These are phyloP conservation scores for Russula sp. DNA, from an alignment of 768 basidiomycete genomes.

Conservation along the genomic window DNA sequence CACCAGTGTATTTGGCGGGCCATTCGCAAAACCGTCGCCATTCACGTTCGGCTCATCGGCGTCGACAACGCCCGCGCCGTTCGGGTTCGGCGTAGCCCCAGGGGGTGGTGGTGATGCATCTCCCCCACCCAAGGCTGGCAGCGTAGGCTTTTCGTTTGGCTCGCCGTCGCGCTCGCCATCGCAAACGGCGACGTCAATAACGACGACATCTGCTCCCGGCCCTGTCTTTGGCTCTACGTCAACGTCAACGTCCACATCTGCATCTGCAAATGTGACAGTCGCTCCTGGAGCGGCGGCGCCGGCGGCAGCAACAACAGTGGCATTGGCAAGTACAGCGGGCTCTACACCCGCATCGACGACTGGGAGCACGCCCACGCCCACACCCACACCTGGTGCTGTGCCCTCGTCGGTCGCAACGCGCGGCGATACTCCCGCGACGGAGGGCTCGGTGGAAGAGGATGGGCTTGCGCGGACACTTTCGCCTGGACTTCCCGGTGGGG, in stretches of 20 bases:
- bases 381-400: background rate
- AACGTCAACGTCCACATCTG: background rate
- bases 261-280: background rate
- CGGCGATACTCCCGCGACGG: conserved; percentile 24
- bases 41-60: conserved; percentile 9
- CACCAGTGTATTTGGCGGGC: conserved; percentile 4
- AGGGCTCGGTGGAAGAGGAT: conserved; percentile 24
- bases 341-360: background rate
- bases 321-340: background rate
- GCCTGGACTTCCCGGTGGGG: conserved; percentile 43
- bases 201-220: background rate
- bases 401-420: conserved; percentile 1
- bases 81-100: conserved; percentile 15
- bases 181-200: background rate
- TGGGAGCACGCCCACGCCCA: background rate
- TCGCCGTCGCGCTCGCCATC: conserved; percentile 11
- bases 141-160: conserved; percentile 20
- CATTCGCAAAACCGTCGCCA: conserved; percentile 10
- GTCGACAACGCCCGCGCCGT: conserved; percentile 5
- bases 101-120: background rate
- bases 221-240: background rate
- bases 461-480: conserved; percentile 22
- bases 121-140: conserved; percentile 13
- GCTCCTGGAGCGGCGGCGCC: background rate
- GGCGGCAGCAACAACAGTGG: background rate